Percentiles rank a stretch among this genome's conserved stretches.
These are phyloP conservation scores for Pestalotiopsis sp. DNA, from an alignment of 2,329 filamentous ascomycete genomes.

Conservation along the genomic window DNA sequence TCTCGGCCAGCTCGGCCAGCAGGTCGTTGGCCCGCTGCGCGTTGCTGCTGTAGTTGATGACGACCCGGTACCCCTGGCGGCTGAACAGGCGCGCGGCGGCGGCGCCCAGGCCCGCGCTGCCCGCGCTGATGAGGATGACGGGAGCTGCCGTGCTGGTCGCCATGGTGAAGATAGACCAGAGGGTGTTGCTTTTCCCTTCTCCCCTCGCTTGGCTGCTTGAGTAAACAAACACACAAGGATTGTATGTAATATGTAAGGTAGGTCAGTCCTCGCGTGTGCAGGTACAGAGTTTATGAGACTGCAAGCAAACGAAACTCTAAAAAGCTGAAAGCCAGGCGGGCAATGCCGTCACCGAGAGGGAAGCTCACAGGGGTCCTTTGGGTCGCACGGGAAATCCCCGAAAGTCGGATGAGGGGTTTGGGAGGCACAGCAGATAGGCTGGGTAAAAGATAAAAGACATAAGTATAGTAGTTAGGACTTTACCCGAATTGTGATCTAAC, in stretches of 20 bases:
- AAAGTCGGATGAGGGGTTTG: not conserved
- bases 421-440: not conserved
- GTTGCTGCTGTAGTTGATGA: conserved; percentile 73
- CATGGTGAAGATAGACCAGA: conserved; percentile 17
- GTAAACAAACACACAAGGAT: not conserved
- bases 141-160: conserved; percentile 22
- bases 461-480: not conserved
- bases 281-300: not conserved
- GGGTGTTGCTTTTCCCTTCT: not conserved
- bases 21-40: conserved; percentile 61
- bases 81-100: conserved; percentile 70
- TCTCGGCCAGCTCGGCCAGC: conserved; percentile 53
- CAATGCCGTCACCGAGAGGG: not conserved
- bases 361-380: not conserved
- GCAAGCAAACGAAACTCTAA: not conserved
- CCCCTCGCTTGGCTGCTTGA: not conserved
- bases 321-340: not conserved
- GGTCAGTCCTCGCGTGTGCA: not conserved
- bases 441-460: not conserved
- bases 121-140: conserved; percentile 52
- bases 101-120: conserved; percentile 70
- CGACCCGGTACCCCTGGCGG: conserved; percentile 67
- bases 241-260: not conserved
- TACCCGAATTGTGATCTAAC: not conserved
- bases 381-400: not conserved